Conservation (phyloP, 768 basidiomycete genomes). For the Termitomyces sp. region DNA sequence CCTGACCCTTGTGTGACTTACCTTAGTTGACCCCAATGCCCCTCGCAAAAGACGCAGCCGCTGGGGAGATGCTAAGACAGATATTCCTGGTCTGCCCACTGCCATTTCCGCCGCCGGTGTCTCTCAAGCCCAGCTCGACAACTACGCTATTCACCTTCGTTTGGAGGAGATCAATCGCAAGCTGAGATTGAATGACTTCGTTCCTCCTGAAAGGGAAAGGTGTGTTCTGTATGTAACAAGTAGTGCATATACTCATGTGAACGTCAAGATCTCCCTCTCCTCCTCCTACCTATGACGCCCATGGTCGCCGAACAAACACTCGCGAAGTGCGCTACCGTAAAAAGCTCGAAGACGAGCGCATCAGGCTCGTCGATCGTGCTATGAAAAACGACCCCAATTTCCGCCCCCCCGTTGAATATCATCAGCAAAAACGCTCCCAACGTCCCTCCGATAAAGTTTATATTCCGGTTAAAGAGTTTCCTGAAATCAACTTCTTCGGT, state of each 20-base stretch:
- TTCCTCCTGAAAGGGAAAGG: slow-evolving; percentile 95
- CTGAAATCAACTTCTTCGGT: slow-evolving; percentile 99
- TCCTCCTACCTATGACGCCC: slow-evolving; percentile 94
- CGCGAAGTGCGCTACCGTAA: slow-evolving; percentile 98
- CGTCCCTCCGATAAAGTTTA: slow-evolving; percentile 98
- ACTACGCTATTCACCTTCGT: slow-evolving; percentile 94
- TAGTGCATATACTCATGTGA: slow-evolving; percentile 27
- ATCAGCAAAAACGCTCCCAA: slow-evolving; percentile 90
- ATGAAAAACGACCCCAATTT: slow-evolving; percentile 99
- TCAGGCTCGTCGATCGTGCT: slow-evolving; percentile 90
- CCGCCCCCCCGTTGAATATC: slow-evolving; percentile 95
- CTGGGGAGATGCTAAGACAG: slow-evolving; percentile 93
- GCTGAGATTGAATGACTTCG: slow-evolving; percentile 88
- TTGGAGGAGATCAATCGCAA: slow-evolving; percentile 98
- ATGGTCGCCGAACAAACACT: slow-evolving; percentile 97
- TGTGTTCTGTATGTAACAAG: slow-evolving; percentile 29
- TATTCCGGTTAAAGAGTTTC: slow-evolving; percentile 99
- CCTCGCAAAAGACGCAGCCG: slow-evolving; percentile 95
- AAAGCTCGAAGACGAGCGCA: slow-evolving; percentile 90
- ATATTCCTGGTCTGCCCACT: slow-evolving; percentile 91
- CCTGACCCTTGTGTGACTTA: slow-evolving; percentile 43
- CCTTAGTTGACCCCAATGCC: slow-evolving; percentile 75
- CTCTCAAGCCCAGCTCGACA: slow-evolving; percentile 93
- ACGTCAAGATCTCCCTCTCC: slow-evolving; percentile 83
- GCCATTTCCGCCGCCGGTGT: slow-evolving; percentile 93